Base-by-base conservation (phyloP, 163 green algal species). In the Chlamydomonas reinhardtii region DNA sequence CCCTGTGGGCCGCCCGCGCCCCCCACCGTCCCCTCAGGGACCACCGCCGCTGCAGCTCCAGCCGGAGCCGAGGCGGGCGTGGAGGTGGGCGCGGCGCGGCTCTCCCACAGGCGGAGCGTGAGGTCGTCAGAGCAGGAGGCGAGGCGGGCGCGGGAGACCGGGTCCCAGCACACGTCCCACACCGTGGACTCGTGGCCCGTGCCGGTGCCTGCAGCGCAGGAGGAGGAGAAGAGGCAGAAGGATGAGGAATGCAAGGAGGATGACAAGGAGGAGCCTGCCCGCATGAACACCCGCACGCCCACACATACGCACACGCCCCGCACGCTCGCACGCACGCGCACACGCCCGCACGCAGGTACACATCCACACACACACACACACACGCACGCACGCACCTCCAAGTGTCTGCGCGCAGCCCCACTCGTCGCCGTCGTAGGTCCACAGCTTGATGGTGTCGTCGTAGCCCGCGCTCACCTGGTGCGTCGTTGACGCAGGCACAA, bases 381-480 rank as follows among this genome's bases (percentile, higher is more conserved):
- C n/a, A n/a, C n/a, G n/a, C n/a, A n/a, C 29, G 17, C 68, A 59
- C 31, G 19, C 73, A 95, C 95, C 94, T 83, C 83, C 89, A 54
- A 99, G 87, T 17, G 94, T 98, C 85, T 98, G 95, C 9, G 75
- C 89, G 84, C 96, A 98, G 0, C 82, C 64, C 94, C 97, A 98
- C 76, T 99, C 97, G 64, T 97, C 95, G 15, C 92, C 92, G 32
- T 95, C 92, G 34, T 96, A 94, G 8, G 86, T 84, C 97, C 97
- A 99, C 73, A 99, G 84, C 80, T 95, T 95, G 76, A 99, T 96
- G 74, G 81, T 96, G 91, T 99, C 94, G 89, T 99, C 97, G 77
- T 99, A 99, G 85, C 91, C 96, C 65, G 87, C 92, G 8, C 93
- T 98, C 11, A 96, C 48, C 48, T 56, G 43, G 8, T 16, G 11